These are phyloP conservation scores for Rhizophagus clarus DNA, from an alignment of 192 early-diverging fungal species.

Conservation along the genomic window DNA sequence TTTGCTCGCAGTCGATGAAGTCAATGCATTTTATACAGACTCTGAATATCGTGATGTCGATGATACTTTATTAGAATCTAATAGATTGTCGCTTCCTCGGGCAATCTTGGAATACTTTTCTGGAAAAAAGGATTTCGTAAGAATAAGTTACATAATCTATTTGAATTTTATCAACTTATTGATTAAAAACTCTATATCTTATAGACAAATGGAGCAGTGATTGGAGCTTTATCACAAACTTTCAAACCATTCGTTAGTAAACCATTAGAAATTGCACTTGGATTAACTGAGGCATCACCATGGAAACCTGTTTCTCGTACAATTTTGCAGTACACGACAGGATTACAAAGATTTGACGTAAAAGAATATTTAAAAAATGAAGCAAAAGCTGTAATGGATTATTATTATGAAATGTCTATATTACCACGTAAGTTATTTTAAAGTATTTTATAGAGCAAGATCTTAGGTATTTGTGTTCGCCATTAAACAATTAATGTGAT, in stretches of 20 bases:
- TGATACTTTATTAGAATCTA: constrained; percentile 43
- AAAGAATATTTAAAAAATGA: constrained; percentile 45
- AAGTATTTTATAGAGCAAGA: too few relatives aligned
- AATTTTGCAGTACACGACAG: constrained; percentile 39
- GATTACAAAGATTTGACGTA: constrained; percentile 40
- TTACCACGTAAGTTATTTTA: constrained; percentile 3
- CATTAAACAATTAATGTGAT: not conserved
- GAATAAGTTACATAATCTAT: not conserved
- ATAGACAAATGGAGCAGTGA: constrained; percentile 43
- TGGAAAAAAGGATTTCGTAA: constrained; percentile 45
- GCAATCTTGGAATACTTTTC: constrained; percentile 52
- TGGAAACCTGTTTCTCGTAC: constrained; percentile 39
- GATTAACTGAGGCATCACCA: constrained; percentile 37
- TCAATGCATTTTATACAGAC: constrained; percentile 51
- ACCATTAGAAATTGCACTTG: constrained; percentile 42
- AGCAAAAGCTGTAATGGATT: constrained; percentile 50
- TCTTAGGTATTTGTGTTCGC: too few relatives aligned
- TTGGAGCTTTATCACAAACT: constrained; percentile 43
- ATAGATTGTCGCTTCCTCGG: constrained; percentile 44
- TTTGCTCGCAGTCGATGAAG: constrained; percentile 53
- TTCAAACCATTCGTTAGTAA: constrained; percentile 40
- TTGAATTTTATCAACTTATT: not conserved
- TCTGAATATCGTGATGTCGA: constrained; percentile 48
- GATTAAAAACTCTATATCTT: not conserved
- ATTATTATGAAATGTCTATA: constrained; percentile 35